phyloP scores from a whole-genome alignment of 2,329 filamentous ascomycete genomes.

The Metarhizium guizhouense region DNA sequence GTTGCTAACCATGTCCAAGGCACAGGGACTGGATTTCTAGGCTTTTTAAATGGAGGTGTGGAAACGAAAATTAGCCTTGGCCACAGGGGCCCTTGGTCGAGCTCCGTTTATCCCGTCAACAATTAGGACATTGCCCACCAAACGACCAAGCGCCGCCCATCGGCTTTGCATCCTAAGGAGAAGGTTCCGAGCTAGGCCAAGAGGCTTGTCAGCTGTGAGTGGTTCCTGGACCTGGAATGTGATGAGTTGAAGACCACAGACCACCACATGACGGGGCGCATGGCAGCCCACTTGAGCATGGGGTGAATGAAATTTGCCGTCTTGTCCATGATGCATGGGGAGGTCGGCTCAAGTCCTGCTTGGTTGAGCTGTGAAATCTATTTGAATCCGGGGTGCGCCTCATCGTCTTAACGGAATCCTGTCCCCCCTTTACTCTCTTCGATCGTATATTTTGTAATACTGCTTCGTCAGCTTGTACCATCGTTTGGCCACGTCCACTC shows the following conservation, averaged over 20 bases:
- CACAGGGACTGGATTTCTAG: no score
- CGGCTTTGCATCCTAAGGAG: not conserved
- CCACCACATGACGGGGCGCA: not conserved
- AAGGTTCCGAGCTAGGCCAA: not conserved
- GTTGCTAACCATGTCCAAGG: no score
- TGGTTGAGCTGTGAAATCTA: conserved; percentile 2
- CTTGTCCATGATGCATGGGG: conserved; percentile 1
- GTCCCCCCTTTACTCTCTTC: not conserved
- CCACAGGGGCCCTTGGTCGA: no score
- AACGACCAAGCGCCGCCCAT: not conserved
- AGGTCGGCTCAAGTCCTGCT: not conserved
- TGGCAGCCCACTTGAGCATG: not conserved
- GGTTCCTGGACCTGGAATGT: conserved; percentile 2
- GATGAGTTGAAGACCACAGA: not conserved
- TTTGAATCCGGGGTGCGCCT: conserved; percentile 4
- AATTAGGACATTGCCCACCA: not conserved
- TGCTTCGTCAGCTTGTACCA: not conserved
- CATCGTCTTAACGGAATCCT: not conserved
- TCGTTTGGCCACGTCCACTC: not conserved
- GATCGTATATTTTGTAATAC: not conserved
- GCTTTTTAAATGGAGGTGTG: no score
- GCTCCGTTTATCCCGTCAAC: no score
- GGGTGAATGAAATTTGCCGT: conserved; percentile 6
- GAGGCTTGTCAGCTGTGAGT: not conserved
- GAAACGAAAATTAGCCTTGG: no score